phyloP scores from a whole-genome alignment of 2,329 filamentous ascomycete genomes.

The Pyrenochaeta sp. region DNA sequence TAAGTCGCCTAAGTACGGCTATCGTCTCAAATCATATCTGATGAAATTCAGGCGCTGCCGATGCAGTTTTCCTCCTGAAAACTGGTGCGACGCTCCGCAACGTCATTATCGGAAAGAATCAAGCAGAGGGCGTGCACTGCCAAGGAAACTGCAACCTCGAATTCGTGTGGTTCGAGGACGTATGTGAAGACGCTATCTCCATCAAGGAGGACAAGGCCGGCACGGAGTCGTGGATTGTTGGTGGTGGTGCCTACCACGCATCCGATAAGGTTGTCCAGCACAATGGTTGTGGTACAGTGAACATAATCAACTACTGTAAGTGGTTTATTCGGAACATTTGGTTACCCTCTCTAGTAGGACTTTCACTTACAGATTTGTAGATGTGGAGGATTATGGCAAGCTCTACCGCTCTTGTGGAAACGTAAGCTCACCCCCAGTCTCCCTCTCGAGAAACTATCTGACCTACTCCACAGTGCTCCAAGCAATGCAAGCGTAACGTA shows the following conservation, averaged over 20 bases:
- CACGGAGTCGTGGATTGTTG: conserved; percentile 47
- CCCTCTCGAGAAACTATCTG: background rate
- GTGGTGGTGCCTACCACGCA: conserved; percentile 48
- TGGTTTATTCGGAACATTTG: too few species aligned
- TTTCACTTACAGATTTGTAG: too few species aligned
- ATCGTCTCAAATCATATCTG: background rate
- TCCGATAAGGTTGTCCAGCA: conserved; percentile 51
- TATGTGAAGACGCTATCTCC: conserved; percentile 49
- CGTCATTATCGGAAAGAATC: conserved; percentile 60
- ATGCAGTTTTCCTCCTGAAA: conserved; percentile 60
- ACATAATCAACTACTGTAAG: conserved; percentile 45
- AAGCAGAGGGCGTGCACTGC: conserved; percentile 63
- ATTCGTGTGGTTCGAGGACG: conserved; percentile 46
- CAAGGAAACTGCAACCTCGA: conserved; percentile 55
- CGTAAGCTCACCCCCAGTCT: conserved; percentile 14
- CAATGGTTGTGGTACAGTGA: conserved; percentile 50
- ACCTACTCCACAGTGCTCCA: conserved; percentile 44
- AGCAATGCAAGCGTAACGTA: conserved; percentile 52
- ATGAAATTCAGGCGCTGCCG: conserved; percentile 36
- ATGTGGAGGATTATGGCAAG: conserved; percentile 44
- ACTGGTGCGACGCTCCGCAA: conserved; percentile 59
- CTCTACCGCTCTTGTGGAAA: conserved; percentile 57
- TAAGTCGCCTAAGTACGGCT: background rate
- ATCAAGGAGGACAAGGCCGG: conserved; percentile 41
- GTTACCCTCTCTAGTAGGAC: too few species aligned